Evolutionary conservation across 768 basidiomycete species (phyloP), one percentile per base, ranked within the genome.

Genomic region (Xerocomus brunneocitrinus): DNA sequence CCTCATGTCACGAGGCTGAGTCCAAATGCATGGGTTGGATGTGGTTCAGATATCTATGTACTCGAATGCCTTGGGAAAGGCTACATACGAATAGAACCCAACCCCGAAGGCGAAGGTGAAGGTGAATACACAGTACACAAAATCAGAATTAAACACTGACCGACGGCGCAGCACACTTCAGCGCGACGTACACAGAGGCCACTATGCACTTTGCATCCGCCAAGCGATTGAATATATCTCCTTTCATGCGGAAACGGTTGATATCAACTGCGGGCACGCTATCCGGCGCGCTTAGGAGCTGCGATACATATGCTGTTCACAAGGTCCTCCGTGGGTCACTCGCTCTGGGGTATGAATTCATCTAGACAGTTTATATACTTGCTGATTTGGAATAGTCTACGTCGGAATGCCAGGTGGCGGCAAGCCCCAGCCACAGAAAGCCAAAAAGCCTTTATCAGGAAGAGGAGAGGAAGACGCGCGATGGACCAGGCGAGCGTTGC

Each of bases 41-140:
- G 89, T 60, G 89, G 91, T 7, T 73, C 75, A 4, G 77, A 83
- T 34, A 67, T 81, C 14, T 89, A 86, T 66, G 79, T 95, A 8
- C 74, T 95, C 2, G 87, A 91, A 62, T 84, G 85, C 56, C 67
- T 89, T n/a, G 81, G 80, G 12, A 79, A 77, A 56, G 90, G 91
- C 2, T 76, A 79, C 60, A 72, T 93, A 47, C 81, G 83, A 39
- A 74, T 93, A 13, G 80, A 83, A 53, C 78, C 74, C 4, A 61
- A 66, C 1, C 50, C 70, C 46, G 68, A 71, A 62, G 70, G 76
- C 75, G 51, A 54, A 59, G 41, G 9, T 44, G 13, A 42, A 27
- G 41, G 41, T 27, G 41, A 42, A 16, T 7, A 48, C 10, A 25
- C 27, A 34, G 53, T 31, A 27, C 52, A 8, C 52, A 8, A 14